These are phyloP conservation scores for Mortierella antarctica DNA, from an alignment of 192 early-diverging fungal genomes.

Conservation along the genomic window DNA sequence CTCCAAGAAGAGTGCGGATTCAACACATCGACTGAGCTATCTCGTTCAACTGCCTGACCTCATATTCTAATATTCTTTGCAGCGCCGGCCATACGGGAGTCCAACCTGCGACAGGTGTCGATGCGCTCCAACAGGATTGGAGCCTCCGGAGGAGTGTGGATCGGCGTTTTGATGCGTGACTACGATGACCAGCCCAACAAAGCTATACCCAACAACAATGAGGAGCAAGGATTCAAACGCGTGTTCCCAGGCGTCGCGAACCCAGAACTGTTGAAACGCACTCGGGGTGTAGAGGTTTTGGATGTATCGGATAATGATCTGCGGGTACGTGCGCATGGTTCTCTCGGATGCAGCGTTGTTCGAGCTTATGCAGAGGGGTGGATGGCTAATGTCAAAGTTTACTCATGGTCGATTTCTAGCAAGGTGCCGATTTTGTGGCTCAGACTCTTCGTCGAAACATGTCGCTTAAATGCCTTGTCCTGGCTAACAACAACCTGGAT, in stretches of 20 bases:
- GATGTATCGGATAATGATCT: slow-evolving; percentile 60
- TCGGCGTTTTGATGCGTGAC: slow-evolving; percentile 66
- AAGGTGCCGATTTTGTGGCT: slow-evolving; percentile 66
- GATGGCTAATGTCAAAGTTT: background rate
- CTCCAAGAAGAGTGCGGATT: background rate
- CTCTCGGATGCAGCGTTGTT: background rate
- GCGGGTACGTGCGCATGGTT: slow-evolving; percentile 23
- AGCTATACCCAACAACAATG: slow-evolving; percentile 40
- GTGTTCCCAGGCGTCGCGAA: slow-evolving; percentile 46
- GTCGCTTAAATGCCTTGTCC: slow-evolving; percentile 54
- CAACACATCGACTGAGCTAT: background rate
- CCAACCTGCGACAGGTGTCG: slow-evolving; percentile 55
- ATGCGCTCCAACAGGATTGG: slow-evolving; percentile 62
- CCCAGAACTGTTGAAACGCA: slow-evolving; percentile 43
- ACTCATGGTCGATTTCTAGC: slow-evolving; percentile 7
- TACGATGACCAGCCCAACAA: slow-evolving; percentile 59
- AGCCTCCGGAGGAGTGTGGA: slow-evolving; percentile 57
- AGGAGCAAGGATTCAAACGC: slow-evolving; percentile 47
- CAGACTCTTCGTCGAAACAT: slow-evolving; percentile 65
- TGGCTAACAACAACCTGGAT: slow-evolving; percentile 65
- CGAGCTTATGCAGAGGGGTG: too few species aligned
- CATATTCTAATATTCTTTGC: background rate
- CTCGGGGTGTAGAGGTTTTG: slow-evolving; percentile 51
- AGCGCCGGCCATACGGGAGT: slow-evolving; percentile 57
- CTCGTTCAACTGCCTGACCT: background rate